Evolutionary conservation across 2,329 filamentous ascomycete genomes (phyloP), one percentile per base, ranked within the genome.

Genomic region (Penicillium sp.): DNA sequence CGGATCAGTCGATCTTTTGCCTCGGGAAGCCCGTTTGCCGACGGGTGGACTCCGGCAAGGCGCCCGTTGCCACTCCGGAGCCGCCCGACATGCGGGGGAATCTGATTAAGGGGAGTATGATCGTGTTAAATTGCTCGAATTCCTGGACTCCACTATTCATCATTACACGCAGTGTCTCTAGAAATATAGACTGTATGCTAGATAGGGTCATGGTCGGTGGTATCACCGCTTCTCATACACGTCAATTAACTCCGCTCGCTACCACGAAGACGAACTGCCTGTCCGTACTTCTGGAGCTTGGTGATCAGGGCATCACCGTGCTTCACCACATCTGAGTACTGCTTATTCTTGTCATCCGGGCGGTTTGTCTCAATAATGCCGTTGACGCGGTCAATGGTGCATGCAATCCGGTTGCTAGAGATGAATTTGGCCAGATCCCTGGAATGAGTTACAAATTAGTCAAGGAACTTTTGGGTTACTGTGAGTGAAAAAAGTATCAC

Each of bases 261-360:
- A 38, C 94, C 94, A 66, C 94, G 85, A 76, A 99, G 80, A 69
- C 94, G 85, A 60, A 99, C 94, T 2, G 94, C 89, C 76, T 99
- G 94, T 42, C 94, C 94, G 74, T 99, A 99, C 81, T 99, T 99
- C 78, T 99, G 94, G 64, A 99, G 80, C 82, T 99, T 99, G 53
- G 94, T 99, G 72, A 99, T 97, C 58, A 99, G 82, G 75, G 95
- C 89, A 74, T 99, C 94, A 29, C 94, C 94, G 72, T 97, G 94
- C 78, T 94, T 94, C 56, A 99, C 91, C 34, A 97, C 91, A 66
- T 99, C 94, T 65, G 92, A 89, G 76, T 99, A 99, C 78, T 99
- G 94, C 83, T 96, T 96, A 82, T 97, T 97, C 86, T 99, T 99
- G 79, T 96, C 92, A 71, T 97, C 94, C 8, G 93, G 92, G 49